phyloP scores from a whole-genome alignment of 371 early-diverging fungal genomes.

The Apophysomyces variabilis region DNA sequence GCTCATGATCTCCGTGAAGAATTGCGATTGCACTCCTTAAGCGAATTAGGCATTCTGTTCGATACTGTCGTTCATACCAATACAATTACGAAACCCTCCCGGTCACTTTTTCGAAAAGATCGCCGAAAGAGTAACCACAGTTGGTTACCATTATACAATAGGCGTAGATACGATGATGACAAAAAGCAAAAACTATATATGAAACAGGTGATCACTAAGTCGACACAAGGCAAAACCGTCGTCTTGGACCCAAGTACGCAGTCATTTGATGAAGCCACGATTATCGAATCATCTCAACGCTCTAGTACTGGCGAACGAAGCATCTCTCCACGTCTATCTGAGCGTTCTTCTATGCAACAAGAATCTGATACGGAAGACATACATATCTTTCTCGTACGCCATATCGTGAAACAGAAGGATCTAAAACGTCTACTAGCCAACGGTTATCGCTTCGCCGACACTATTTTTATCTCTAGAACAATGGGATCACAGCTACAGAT shows the following conservation, averaged over 20 bases:
- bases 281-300: constrained; percentile 23
- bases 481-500: constrained; percentile 43
- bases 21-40: constrained; percentile 23
- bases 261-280: constrained; percentile 17
- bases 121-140: constrained; percentile 3
- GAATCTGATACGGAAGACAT: constrained; percentile 32
- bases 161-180: background rate
- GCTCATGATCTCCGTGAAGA: constrained; percentile 35
- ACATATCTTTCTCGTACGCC: constrained; percentile 43
- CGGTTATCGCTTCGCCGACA: constrained; percentile 50
- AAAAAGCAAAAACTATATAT: background rate
- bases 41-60: constrained; percentile 38
- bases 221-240: background rate
- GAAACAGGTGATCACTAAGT: background rate
- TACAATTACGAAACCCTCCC: constrained; percentile 20
- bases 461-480: constrained; percentile 40
- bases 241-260: background rate
- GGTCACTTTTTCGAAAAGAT: constrained; percentile 15
- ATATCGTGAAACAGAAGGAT: constrained; percentile 27
- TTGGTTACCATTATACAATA: constrained; percentile 10
- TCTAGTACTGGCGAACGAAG: background rate
- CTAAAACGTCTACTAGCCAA: constrained; percentile 30
- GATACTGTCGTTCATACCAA: constrained; percentile 38
- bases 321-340: background rate
- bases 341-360: background rate